Percentiles rank a stretch among this genome's conserved stretches.
These are phyloP conservation scores for Vanrija sp. DNA, from an alignment of 1,284 basidiomycete genomes.

Conservation along the genomic window DNA sequence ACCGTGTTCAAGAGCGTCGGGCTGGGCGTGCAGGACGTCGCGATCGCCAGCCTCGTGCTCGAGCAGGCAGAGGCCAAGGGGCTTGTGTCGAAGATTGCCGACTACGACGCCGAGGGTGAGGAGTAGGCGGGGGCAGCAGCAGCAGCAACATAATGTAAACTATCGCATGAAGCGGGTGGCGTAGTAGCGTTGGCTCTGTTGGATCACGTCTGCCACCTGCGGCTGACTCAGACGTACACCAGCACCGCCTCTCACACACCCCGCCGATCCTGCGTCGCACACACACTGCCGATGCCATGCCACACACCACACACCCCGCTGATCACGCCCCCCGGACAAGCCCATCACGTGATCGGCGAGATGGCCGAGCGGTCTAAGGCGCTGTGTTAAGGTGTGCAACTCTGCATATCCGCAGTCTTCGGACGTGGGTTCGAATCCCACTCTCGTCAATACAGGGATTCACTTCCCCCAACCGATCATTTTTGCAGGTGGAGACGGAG, in stretches of 20 bases:
- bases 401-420: constrained; percentile 28
- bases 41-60: constrained; percentile 43
- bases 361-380: constrained; percentile 24
- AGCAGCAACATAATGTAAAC: neutral
- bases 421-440: constrained; percentile 48
- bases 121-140: neutral
- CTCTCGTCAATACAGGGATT: constrained; percentile 14
- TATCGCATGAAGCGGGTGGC: neutral
- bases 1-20: constrained; percentile 49
- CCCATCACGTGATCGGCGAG: constrained; percentile 9
- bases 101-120: constrained; percentile 29
- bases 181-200: too few species aligned
- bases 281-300: too few species aligned
- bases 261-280: too few species aligned
- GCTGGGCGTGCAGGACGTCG: constrained; percentile 49
- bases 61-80: constrained; percentile 34
- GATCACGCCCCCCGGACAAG: too few species aligned
- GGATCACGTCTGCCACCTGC: too few species aligned
- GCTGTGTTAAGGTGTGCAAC: constrained; percentile 19
- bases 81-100: constrained; percentile 31
- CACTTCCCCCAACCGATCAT: too few species aligned
- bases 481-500: too few species aligned
- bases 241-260: too few species aligned
- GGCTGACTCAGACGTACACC: too few species aligned
- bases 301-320: too few species aligned